Conservation (phyloP, 495 filamentous ascomycete species). For the Trichoderma reesei region DNA sequence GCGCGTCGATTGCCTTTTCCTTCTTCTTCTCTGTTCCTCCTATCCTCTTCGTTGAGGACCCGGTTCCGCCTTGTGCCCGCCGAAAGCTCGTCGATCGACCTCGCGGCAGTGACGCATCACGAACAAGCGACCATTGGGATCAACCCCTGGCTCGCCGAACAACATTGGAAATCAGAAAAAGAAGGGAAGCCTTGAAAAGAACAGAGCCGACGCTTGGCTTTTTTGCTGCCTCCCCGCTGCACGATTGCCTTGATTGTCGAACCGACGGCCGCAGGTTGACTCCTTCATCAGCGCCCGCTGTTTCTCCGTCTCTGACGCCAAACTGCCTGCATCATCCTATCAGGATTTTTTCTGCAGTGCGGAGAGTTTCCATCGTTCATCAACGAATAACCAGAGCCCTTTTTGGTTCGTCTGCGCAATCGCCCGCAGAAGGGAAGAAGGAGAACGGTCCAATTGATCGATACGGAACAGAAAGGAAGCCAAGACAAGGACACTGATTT, state of each 20-base stretch:
- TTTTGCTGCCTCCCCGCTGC: neutral
- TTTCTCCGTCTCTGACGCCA: neutral
- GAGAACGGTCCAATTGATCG: conserved; percentile 1
- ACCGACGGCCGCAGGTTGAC: neutral
- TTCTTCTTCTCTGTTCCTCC: neutral
- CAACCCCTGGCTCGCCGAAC: neutral
- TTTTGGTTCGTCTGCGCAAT: conserved; percentile 1
- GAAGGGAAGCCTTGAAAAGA: neutral
- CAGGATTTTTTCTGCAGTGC: conserved; percentile 5
- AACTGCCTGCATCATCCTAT: conserved; percentile 2
- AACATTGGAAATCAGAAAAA: conserved; percentile 4
- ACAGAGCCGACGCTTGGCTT: neutral
- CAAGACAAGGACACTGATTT: conserved; percentile 17
- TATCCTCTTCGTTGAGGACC: neutral
- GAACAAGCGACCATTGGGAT: neutral
- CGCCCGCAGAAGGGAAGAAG: neutral
- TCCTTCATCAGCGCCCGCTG: neutral
- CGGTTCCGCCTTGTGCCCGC: neutral
- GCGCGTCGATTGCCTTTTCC: neutral
- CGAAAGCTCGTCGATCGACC: neutral
- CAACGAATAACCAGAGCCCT: conserved; percentile 15
- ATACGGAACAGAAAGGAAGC: neutral
- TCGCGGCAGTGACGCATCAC: neutral
- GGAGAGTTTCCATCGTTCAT: conserved; percentile 17
- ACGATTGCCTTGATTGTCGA: neutral